Evolutionary conservation across 805 yeast genomes (phyloP).

Genomic region (Saturnispora sanitii): DNA sequence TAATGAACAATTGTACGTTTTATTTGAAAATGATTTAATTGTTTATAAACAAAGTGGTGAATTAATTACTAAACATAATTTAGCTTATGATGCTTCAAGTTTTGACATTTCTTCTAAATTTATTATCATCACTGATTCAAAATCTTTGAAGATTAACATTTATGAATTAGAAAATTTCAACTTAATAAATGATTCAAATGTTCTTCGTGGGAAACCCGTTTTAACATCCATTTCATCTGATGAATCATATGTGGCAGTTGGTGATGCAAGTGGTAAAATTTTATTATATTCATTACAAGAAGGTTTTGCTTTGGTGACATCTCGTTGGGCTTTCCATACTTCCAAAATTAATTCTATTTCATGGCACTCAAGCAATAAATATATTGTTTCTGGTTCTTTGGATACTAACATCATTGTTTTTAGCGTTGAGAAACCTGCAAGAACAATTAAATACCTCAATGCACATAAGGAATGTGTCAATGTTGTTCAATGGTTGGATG

Average conservation of each 20-base stretch:
- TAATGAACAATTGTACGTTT: constrained; percentile 27
- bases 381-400: constrained; percentile 67
- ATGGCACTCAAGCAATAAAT: constrained; percentile 72
- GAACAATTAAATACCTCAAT: constrained; percentile 60
- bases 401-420: constrained; percentile 78
- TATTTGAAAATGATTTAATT: constrained; percentile 35
- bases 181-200: constrained; percentile 23
- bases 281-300: constrained; percentile 48
- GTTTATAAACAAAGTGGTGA: constrained; percentile 27
- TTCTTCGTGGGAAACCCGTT: constrained; percentile 54
- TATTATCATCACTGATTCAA: constrained; percentile 42
- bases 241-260: constrained; percentile 64
- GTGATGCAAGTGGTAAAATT: constrained; percentile 82
- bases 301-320: constrained; percentile 52
- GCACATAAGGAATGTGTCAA: constrained; percentile 87
- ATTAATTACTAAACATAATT: constrained; percentile 19
- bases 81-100: constrained; percentile 36
- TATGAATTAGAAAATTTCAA: constrained; percentile 23
- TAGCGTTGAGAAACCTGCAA: constrained; percentile 68
- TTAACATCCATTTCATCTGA: constrained; percentile 61
- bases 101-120: constrained; percentile 34
- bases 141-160: constrained; percentile 31
- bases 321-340: constrained; percentile 95
- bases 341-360: constrained; percentile 66
- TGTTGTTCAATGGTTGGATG: constrained; percentile 56